These are phyloP conservation scores for Avena atlantica DNA, from an alignment of 176 grass and related monocot species.

Conservation along the genomic window DNA sequence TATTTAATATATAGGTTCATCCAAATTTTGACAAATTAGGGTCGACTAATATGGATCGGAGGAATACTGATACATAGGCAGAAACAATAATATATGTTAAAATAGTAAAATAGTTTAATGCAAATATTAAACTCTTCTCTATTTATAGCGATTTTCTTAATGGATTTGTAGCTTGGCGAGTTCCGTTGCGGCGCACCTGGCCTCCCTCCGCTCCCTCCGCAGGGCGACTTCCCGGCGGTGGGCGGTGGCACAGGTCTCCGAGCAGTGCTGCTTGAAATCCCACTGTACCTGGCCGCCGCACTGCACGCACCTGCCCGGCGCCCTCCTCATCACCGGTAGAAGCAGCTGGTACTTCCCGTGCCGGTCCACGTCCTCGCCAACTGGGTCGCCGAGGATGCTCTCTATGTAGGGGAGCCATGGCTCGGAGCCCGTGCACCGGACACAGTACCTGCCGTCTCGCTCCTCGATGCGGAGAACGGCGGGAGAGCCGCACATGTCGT, in stretches of 20 bases:
- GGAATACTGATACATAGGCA: too few species aligned
- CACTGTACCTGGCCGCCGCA: background rate
- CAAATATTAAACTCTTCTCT: background rate
- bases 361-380: background rate
- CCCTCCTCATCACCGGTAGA: slow-evolving; percentile 7
- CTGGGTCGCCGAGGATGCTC: slow-evolving; percentile 2
- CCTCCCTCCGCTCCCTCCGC: slow-evolving; percentile 6
- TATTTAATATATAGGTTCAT: too few species aligned
- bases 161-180: slow-evolving; percentile 5
- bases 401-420: background rate
- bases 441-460: background rate
- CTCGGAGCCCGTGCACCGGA: slow-evolving; percentile 30
- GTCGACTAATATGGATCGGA: too few species aligned
- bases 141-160: background rate
- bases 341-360: slow-evolving; percentile 10
- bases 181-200: background rate
- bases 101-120: background rate
- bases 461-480: background rate
- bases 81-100: too few species aligned
- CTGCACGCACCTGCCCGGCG: background rate
- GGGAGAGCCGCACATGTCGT: background rate
- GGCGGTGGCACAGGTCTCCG: background rate
- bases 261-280: background rate
- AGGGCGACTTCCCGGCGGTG: background rate
- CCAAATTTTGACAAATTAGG: too few species aligned